Evolutionary conservation across 148 eudicot species (phyloP), one percentile per base, ranked within the genome.

Genomic region (Fagopyrum esculentum): DNA sequence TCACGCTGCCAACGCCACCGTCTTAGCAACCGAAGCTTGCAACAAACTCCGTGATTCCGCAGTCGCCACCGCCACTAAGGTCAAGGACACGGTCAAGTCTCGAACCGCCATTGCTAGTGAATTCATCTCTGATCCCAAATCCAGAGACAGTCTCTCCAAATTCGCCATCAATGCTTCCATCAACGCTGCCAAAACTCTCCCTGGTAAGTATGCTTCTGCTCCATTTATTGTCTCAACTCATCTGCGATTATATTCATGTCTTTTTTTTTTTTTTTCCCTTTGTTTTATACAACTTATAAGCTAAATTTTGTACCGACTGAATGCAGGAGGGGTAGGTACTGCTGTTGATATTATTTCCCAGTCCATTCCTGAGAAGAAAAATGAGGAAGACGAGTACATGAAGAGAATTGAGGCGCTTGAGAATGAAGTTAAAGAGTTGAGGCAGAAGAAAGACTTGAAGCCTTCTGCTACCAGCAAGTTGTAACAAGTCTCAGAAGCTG

Each of bases 21-120:
- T 35, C 63, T 17, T 57, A 29, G 63, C 63, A 57, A 57, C 63
- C 63, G 63, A 57, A 26, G 63, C 30, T 57, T 57, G 63, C 63
- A 57, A 10, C 9, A 57, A 57, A 57, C 63, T 57, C 63, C 30
- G 35, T 57, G 63, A 57, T 22, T 6, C 63, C 29, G 22, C 63
- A 29, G 63, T n/a, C 30, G 30, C 63, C 19, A 57, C 63, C 11
- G 63, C 63, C 35, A 8, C 63, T 22, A 57, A 57, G 63, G 35
- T 57, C 30, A 57, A 57, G 63, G 63, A 22, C 9, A 57, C 63
- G 26, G 63, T 17, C 40, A 35, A 35, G 3, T 35, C 40, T 35
- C 40, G 40, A 2, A 35, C 40, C 11, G 35, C 63, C 63, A 30
- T 4, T 19, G 63, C 63, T 17, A 57, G 30, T 26, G 30, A 57